Conservation (phyloP, 805 yeast species). For the Saturnispora gosingensis region DNA sequence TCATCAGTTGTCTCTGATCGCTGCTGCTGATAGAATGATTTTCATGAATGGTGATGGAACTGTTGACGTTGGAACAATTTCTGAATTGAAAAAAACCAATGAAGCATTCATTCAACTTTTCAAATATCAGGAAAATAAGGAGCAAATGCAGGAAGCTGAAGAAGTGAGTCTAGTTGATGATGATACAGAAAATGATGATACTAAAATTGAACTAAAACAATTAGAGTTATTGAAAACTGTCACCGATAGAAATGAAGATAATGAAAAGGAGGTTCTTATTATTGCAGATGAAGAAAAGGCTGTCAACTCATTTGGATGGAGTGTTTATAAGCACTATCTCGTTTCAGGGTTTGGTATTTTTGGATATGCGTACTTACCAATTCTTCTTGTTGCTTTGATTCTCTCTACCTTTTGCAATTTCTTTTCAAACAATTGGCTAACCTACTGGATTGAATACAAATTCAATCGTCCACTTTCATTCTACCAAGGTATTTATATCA, state of each 20-base stretch:
- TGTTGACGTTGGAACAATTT: slow-evolving; percentile 51
- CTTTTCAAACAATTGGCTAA: slow-evolving; percentile 69
- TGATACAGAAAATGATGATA: slow-evolving; percentile 11
- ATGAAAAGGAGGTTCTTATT: slow-evolving; percentile 28
- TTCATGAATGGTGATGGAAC: slow-evolving; percentile 60
- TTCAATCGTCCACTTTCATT: slow-evolving; percentile 43
- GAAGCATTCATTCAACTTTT: slow-evolving; percentile 31
- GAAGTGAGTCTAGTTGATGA: slow-evolving; percentile 16
- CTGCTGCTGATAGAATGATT: slow-evolving; percentile 59
- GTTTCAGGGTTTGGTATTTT: slow-evolving; percentile 46
- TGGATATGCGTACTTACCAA: slow-evolving; percentile 25
- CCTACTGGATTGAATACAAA: slow-evolving; percentile 64
- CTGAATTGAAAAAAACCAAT: slow-evolving; percentile 38
- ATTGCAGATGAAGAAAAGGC: slow-evolving; percentile 48
- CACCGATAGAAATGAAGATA: slow-evolving; percentile 5
- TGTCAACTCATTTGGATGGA: slow-evolving; percentile 40
- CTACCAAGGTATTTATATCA: slow-evolving; percentile 67
- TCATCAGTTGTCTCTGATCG: slow-evolving; percentile 68
- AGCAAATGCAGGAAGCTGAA: slow-evolving; percentile 7
- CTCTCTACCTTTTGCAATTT: slow-evolving; percentile 42
- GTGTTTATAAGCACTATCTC: slow-evolving; percentile 43
- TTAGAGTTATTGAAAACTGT: slow-evolving; percentile 12
- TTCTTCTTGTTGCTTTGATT: slow-evolving; percentile 17
- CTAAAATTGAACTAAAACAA: slow-evolving; percentile 6
- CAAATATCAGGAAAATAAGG: slow-evolving; percentile 29